Base-by-base conservation (phyloP, 129 eudicot genomes). In the Flaveria linearis region DNA sequence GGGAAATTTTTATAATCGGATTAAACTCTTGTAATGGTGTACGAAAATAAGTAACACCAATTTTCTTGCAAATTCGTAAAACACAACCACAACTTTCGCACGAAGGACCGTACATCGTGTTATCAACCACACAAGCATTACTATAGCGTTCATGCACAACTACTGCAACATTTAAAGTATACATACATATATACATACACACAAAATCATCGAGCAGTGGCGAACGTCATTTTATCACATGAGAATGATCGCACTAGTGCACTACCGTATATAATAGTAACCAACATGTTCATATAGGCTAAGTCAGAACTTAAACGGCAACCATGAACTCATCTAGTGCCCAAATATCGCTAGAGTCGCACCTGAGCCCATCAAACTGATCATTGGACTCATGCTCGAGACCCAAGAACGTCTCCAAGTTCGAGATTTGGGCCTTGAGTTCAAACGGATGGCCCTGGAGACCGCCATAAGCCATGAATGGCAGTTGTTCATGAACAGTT, bases 331-430 rank as follows among this genome's bases (percentile, higher is more conserved):
- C 82, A 69, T 80, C 83, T 68, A 73, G 55, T 28, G 62, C 83
- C 79, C 79, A 80, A 43, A 80, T 8, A 53, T 73, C 60, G 26
- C n/a, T 58, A 11, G 69, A 52, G 74, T 68, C 75, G 67, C 68
- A 53, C 60, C 45, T 43, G 16, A 46, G 53, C 76, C 61, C 50
- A 43, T 80, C 61, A 10, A 73, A 73, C 57, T 36, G 78, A 36
- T 10, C 68, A 30, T 10, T 51, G 17, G 74, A 64, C 74, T 80
- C 79, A 15, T 80, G 83, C 43, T 80, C 83, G 5, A 80, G 62
- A n/a, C 83, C 83, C 45, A 80, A 80, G 52, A 80, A 80, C 25
- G 75, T 53, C 74, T 80, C 83, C 69, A 80, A 66, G 79, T 80
- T 65, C 43, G 23, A 73, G 57, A 80, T 80, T 26, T 80, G 83